phyloP scores from a whole-genome alignment of 352 stramenopile genomes.

The Saprolegnia parasitica region DNA sequence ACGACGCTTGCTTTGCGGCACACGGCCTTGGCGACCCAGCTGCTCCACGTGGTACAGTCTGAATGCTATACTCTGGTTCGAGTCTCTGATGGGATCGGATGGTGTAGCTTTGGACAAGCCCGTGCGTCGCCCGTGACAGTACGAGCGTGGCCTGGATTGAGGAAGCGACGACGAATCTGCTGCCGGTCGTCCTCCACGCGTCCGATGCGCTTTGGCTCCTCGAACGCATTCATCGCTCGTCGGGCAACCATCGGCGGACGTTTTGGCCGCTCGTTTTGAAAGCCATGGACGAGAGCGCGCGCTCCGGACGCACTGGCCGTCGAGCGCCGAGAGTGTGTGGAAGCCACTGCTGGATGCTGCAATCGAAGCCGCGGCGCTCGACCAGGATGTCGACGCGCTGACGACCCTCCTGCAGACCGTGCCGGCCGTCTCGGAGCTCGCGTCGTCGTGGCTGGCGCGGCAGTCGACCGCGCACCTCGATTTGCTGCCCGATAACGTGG shows the following conservation, averaged over 20 bases:
- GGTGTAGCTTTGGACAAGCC: constrained; percentile 11
- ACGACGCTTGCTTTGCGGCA: background rate
- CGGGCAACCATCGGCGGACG: background rate
- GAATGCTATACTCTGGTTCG: background rate
- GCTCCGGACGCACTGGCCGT: background rate
- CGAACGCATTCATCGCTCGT: background rate
- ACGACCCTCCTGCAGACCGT: background rate
- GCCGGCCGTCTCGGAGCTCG: background rate
- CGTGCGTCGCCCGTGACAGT: background rate
- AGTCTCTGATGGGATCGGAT: too few species aligned
- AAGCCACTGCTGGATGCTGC: constrained; percentile 4
- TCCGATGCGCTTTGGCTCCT: background rate
- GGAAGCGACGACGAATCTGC: background rate
- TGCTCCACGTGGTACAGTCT: background rate
- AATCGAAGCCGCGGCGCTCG: background rate
- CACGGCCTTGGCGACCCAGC: background rate
- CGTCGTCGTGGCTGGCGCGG: background rate
- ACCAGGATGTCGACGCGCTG: background rate
- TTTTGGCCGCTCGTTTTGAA: constrained; percentile 1
- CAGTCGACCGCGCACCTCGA: background rate
- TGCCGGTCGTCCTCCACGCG: background rate
- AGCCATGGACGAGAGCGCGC: background rate
- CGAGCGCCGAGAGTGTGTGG: background rate
- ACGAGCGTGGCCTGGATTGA: background rate
- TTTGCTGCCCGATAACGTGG: background rate